Base-by-base conservation (phyloP, 2,329 filamentous ascomycete species). In the Penicillium hordei region DNA sequence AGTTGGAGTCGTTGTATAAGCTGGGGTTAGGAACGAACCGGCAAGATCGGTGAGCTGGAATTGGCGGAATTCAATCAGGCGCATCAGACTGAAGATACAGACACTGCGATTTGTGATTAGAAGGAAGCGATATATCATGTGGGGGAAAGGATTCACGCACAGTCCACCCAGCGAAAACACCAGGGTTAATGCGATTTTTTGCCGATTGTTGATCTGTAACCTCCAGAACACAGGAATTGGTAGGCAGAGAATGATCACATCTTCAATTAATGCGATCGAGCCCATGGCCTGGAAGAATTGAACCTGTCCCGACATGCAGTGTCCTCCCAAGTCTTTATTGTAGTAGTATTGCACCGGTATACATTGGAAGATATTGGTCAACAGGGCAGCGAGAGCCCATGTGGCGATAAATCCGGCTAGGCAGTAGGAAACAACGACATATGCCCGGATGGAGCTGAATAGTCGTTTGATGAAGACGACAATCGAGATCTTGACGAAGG, bases 361-460 rank as follows among this genome's bases (percentile, higher is more conserved):
- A 27, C 63, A 66, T 46, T 67, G 65, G 7, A 67, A 62, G 3
- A 48, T 66, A 55, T 66, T 65, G 5, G 52, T 60, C n/a, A 67
- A 27, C 1, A 67, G 29, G 2, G 57, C 58, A 3, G 60, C 57
- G 12, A 63, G 15, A 10, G 52, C 61, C 65, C 65, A 67, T 8
- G 46, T 10, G 9, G 56, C 33, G 19, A 61, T 56, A 10, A 66
- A 57, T 4, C 27, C 33, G 0, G 23, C 43, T 5, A 60, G 42
- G 12, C 48, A 52, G 45, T 39, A 21, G 21, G n/a, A 61, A 52
- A 10, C n/a, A 9, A 48, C 15, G 10, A 34, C 31, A 21, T 48
- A 33, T 43, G 15, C 4, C 57, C 31, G 31, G 15, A 48, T 48
- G 1, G 52, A 56, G 13, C 62, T 58, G 2, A 67, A 51, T 0